Percentiles rank a stretch among this genome's conserved stretches.
phyloP scores from a whole-genome alignment of 495 filamentous ascomycete genomes.

The Gamarada debralockiae region DNA sequence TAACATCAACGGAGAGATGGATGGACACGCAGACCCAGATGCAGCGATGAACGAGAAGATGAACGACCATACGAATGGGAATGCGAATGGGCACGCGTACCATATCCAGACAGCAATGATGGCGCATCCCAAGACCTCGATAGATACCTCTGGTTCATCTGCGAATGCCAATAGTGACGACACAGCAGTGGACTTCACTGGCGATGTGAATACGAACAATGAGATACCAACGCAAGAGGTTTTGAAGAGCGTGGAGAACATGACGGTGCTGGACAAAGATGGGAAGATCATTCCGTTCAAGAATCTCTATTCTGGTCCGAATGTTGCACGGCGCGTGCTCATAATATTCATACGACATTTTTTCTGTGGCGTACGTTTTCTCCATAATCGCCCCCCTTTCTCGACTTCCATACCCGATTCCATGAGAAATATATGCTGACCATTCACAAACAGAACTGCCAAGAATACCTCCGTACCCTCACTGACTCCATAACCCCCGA shows the following conservation, averaged over 20 bases:
- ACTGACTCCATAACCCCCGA: constrained; percentile 54
- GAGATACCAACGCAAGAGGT: constrained; percentile 46
- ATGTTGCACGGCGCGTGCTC: constrained; percentile 53
- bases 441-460: constrained; percentile 51
- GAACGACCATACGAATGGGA: too few relatives aligned
- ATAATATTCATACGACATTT: constrained; percentile 87
- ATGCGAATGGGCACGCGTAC: too few relatives aligned
- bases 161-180: constrained; percentile 6
- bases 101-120: too few relatives aligned
- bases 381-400: too few relatives aligned
- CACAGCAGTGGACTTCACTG: constrained; percentile 31
- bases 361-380: constrained; percentile 83
- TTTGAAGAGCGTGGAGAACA: constrained; percentile 46
- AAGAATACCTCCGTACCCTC: constrained; percentile 68
- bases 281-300: constrained; percentile 63
- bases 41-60: too few relatives aligned
- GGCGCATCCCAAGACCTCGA: too few relatives aligned
- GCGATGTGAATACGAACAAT: constrained; percentile 45
- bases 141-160: background rate
- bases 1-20: too few relatives aligned
- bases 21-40: too few relatives aligned
- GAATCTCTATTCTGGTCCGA: constrained; percentile 58
- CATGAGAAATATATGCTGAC: too few relatives aligned
- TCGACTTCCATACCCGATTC: too few relatives aligned
- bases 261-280: constrained; percentile 60